Evolutionary conservation across 2,329 filamentous ascomycete genomes (phyloP), one percentile per base, ranked within the genome.

Genomic region (Plectosphaerella cucumerina): DNA sequence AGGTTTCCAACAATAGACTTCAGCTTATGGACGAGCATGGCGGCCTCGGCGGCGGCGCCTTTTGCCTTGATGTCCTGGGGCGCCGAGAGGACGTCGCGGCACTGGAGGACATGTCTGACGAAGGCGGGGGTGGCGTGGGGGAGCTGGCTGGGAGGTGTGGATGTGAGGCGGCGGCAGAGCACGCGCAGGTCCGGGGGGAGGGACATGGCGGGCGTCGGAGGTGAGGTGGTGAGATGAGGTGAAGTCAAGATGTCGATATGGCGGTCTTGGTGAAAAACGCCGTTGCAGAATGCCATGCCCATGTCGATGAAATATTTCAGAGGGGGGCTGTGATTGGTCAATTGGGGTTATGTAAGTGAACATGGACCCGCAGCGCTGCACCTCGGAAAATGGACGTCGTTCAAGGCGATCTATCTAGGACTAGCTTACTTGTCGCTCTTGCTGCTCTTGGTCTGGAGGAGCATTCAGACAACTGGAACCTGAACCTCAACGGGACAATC

Each of bases 1-100:
- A 97, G 75, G 12, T 87, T 85, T 2, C 84, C 86, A 53, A 96
- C 75, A 49, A 89, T 84, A 5, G 88, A 90, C 64, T 88, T 90
- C 61, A 95, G 77, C 65, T 89, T 93, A 68, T 96, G 89, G 1
- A 94, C 78, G 18, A 90, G 78, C n/a, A 87, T 74, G 1, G 84
- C 71, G 42, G 76, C 75, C 53, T 93, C 89, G 0, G 86, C 80
- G 6, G 72, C 70, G 55, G 78, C 81, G 51, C 82, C 76, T 59
- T 85, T 86, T 55, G 73, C 70, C 50, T 81, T 79, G 53, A 80
- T 74, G 49, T 84, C 81, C 31, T 81, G 78, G 8, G 84, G 70
- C 5, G 79, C 72, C 4, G 89, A 88, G 34, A 96, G 74, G 23
- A 87, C 66, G 35, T 70, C 70, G 53, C 75, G 75, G 63, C 81